Evolutionary conservation across 2,329 filamentous ascomycete genomes (phyloP), one percentile per base, ranked within the genome.

Genomic region (Ophiocordyceps robertsii): DNA sequence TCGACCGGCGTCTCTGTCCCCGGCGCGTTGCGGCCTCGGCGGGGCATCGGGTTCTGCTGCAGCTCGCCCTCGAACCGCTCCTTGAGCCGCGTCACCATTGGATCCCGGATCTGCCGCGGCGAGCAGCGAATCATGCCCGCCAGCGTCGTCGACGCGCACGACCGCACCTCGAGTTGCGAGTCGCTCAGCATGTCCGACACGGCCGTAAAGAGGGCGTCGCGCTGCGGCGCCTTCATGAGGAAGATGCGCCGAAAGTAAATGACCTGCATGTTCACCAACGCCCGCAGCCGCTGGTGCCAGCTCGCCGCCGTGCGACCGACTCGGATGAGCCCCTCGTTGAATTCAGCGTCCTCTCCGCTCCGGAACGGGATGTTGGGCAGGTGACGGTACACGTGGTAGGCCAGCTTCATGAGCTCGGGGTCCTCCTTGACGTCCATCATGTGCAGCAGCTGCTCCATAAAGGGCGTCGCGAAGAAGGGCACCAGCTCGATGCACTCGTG

Each of bases 351-450:
- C 59, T 95, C 85, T 44, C 89, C 88, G 29, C 80, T 75, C 2
- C 85, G 81, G 65, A 95, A 90, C 0, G 92, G 89, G 44, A 98
- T 87, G 59, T 98, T 98, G 13, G 92, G 88, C 14, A 98, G 69
- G 56, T 98, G 90, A 7, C 90, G 83, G 68, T 96, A 98, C 36
- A 98, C 92, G 56, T 95, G 88, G 58, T 96, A 98, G 0, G 92
- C 90, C 9, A 95, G 73, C 10, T 84, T 82, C 70, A 95, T 93
- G 2, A 98, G 73, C 61, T 98, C 93, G 0, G 87, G 88, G 54
- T 98, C 92, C 61, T 98, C 92, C 61, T 96, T 96, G 59, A 98
- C 87, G 56, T 98, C 92, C 90, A 98, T 98, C 92, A 98, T 98
- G 68, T 98, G 89, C 41, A 98, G 68, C 13, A 98, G 75, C 59